Percentiles rank a stretch among this genome's conserved stretches.
Conservation (phyloP, 352 stramenopile species). For the Globisporangium solare region DNA sequence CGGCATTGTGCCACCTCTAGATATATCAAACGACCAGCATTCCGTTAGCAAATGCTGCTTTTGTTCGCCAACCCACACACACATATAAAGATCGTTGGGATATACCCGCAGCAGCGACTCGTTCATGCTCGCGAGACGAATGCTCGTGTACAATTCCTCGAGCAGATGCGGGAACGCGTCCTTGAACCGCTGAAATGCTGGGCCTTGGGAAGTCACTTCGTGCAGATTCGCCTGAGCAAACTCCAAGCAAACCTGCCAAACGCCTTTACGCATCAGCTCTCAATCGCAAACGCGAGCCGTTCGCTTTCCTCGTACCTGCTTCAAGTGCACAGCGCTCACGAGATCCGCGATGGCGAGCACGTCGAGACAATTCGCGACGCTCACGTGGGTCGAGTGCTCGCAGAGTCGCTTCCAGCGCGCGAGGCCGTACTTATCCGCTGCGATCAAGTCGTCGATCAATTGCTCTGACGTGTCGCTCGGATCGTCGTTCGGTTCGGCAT, state of each 20-base stretch:
- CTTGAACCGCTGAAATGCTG: slow-evolving; percentile 27
- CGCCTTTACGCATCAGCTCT: not conserved
- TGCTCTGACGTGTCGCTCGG: slow-evolving; percentile 20
- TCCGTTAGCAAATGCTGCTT: not conserved
- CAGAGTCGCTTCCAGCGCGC: slow-evolving; percentile 64
- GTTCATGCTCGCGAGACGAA: slow-evolving; percentile 22
- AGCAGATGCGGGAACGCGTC: slow-evolving; percentile 37
- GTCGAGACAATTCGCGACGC: slow-evolving; percentile 43
- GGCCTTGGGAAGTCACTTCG: slow-evolving; percentile 4
- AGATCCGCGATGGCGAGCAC: slow-evolving; percentile 59
- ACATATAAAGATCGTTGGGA: not conserved
- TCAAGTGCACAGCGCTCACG: slow-evolving; percentile 49
- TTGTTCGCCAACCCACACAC: not conserved
- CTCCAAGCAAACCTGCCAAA: slow-evolving; percentile 11
- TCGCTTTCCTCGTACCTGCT: slow-evolving; percentile 22
- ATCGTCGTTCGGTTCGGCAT: not conserved
- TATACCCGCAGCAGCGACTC: slow-evolving; percentile 30
- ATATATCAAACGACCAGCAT: not conserved
- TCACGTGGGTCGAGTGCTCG: slow-evolving; percentile 47
- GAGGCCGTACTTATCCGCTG: slow-evolving; percentile 68
- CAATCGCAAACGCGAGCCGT: not conserved
- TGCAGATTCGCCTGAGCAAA: slow-evolving; percentile 20
- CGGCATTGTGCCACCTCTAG: slow-evolving; percentile 39
- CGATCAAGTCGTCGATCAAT: slow-evolving; percentile 72
- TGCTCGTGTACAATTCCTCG: slow-evolving; percentile 32